Conservation (phyloP, 163 green algal genomes). For the Scenedesmus sp. region DNA sequence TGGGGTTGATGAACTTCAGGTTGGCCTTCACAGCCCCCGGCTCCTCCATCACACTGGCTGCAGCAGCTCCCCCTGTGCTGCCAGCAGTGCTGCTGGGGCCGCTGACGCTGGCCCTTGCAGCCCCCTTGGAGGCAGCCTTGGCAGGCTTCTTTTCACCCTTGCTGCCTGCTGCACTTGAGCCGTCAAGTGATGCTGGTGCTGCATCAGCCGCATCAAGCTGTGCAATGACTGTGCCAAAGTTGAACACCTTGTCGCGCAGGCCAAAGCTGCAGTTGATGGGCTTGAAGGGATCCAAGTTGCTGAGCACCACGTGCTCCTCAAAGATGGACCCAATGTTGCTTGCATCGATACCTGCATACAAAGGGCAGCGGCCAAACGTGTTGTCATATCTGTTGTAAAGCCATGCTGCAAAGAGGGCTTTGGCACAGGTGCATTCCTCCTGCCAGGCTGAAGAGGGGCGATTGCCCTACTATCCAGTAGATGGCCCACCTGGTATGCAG, state of each 20-base stretch:
- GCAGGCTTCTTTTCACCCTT: background rate
- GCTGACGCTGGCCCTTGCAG: background rate
- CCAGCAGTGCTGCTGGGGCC: background rate
- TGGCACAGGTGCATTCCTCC: background rate
- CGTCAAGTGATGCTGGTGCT: background rate
- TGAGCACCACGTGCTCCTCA: constrained; percentile 84
- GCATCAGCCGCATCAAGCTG: constrained; percentile 50
- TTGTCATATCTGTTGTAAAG: background rate
- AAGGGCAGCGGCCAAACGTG: background rate
- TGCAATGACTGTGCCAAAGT: constrained; percentile 70
- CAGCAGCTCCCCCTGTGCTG: background rate
- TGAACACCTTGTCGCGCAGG: constrained; percentile 78
- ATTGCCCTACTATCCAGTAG: background rate
- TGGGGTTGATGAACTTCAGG: constrained; percentile 87
- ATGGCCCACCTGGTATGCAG: constrained; percentile 77
- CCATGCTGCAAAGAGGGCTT: background rate
- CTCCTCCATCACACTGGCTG: constrained; percentile 16
- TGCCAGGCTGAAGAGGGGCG: background rate
- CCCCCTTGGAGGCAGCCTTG: background rate
- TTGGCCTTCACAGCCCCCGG: constrained; percentile 70
- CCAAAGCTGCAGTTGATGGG: constrained; percentile 72
- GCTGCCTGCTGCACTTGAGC: background rate
- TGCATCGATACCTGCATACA: constrained; percentile 70
- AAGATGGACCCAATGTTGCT: constrained; percentile 82
- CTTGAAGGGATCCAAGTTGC: constrained; percentile 72